Base-by-base conservation (phyloP, 2,329 filamentous ascomycete species). In the Cryphonectria radicalis region DNA sequence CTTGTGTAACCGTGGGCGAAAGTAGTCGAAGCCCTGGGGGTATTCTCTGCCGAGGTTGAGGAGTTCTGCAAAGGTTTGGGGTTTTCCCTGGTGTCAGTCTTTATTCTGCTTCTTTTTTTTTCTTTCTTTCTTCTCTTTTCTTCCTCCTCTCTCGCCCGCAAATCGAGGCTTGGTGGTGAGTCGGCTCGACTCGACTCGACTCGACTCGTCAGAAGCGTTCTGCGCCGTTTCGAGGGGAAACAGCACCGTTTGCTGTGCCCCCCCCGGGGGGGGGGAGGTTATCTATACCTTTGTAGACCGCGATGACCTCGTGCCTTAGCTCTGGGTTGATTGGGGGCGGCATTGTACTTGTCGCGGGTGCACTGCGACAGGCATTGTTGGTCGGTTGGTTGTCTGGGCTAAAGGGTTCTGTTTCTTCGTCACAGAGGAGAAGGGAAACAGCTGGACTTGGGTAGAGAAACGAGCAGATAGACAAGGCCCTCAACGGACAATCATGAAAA, bases 21-120 rank as follows among this genome's bases (percentile, higher is more conserved):
- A 98, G 82, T 95, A 98, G 42, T 85, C 82, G 74, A 82, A 97
- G 63, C 96, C 96, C 22, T 92, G 85, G 1, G 96, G 95, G 77
- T 98, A 98, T 71, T 95, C 92, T 70, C 91, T 89, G 46, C 95
- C 94, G 19, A 98, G 86, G 77, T 92, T 90, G 60, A 99, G 87
- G 14, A 98, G 89, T 77, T 97, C 94, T 97, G 72, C 13, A 3
- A 2, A 17, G 40, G 25, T 8, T 4, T 40, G 6, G 2, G 22
- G 28, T 32, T 32, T 2, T 7, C 19, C 13, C 59, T 13, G 19
- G 37, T 40, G 46, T 55, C 63, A 42, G 42, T 40, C 35, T 25
- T 32, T 19, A 32, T 4, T 60, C 22, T 50, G 22, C 32, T 10
- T 28, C 13, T 43, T 19, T 11, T 4, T 7, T n/a, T 35, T 17